Percentiles rank a stretch among this genome's conserved stretches.
These are phyloP conservation scores for Actinomortierella ambigua DNA, from an alignment of 371 early-diverging fungal genomes.

Conservation along the genomic window DNA sequence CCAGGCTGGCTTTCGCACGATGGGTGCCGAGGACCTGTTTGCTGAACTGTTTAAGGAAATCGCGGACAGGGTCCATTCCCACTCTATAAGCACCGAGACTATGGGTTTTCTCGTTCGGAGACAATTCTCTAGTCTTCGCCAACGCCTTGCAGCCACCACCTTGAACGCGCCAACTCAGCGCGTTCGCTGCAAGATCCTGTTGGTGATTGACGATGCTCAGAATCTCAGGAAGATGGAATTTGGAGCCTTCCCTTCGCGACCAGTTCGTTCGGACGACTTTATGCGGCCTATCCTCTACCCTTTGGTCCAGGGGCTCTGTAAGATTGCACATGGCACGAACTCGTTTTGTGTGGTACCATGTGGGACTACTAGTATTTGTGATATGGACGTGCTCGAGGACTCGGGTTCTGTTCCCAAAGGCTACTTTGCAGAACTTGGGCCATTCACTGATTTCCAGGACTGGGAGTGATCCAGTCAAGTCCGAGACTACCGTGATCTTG, in stretches of 20 bases:
- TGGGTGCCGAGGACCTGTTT: constrained; percentile 21
- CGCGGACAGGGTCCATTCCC: constrained; percentile 5
- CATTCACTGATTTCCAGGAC: constrained; percentile 39
- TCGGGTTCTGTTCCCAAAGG: constrained; percentile 14
- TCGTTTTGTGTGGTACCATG: constrained; percentile 19
- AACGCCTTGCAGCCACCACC: constrained; percentile 7
- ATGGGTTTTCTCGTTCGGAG: not conserved
- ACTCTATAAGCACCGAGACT: constrained; percentile 1
- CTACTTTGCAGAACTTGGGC: constrained; percentile 3
- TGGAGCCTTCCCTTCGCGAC: constrained; percentile 18
- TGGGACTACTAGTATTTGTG: constrained; percentile 24
- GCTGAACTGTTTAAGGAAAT: constrained; percentile 11
- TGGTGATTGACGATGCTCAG: constrained; percentile 32
- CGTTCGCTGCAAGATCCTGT: constrained; percentile 17
- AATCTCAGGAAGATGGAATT: constrained; percentile 15
- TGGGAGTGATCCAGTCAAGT: too few relatives aligned
- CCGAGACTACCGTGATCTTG: constrained; percentile 12
- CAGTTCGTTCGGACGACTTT: constrained; percentile 12
- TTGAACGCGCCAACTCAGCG: constrained; percentile 7
- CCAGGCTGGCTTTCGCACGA: constrained; percentile 13
- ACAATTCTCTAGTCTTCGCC: constrained; percentile 17
- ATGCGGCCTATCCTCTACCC: constrained; percentile 24
- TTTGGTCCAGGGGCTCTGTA: constrained; percentile 16
- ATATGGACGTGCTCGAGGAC: constrained; percentile 18
- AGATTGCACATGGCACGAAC: constrained; percentile 7